phyloP scores from a whole-genome alignment of 768 basidiomycete genomes.

The Antrodiella citrinella region DNA sequence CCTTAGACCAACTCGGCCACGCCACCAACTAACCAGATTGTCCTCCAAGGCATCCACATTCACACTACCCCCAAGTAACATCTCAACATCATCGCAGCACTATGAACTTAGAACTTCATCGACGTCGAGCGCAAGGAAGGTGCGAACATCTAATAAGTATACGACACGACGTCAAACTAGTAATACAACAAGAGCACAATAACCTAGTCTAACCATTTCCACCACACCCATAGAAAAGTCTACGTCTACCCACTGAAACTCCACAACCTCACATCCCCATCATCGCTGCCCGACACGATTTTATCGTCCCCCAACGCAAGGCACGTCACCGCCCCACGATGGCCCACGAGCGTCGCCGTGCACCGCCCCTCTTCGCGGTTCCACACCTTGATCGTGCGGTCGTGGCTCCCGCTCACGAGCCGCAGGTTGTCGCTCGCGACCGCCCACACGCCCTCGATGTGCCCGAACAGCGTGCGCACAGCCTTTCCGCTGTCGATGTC shows the following conservation, averaged over 20 bases:
- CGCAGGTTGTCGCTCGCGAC: constrained; percentile 89
- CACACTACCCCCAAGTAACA: background rate
- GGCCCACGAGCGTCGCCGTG: constrained; percentile 85
- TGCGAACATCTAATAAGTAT: background rate
- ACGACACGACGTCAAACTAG: background rate
- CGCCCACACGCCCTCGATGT: constrained; percentile 98
- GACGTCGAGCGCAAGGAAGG: no score
- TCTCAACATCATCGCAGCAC: background rate
- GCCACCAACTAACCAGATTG: constrained; percentile 30
- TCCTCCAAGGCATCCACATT: background rate
- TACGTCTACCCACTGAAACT: constrained; percentile 17
- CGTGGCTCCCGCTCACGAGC: constrained; percentile 89
- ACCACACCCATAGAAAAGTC: no score
- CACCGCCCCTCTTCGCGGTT: constrained; percentile 83
- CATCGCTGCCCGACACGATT: constrained; percentile 94
- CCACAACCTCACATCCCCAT: constrained; percentile 84
- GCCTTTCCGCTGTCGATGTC: constrained; percentile 82
- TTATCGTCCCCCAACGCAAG: constrained; percentile 89
- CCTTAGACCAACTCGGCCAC: constrained; percentile 90
- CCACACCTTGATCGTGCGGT: constrained; percentile 99
- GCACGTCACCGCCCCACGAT: constrained; percentile 90
- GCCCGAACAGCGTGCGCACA: constrained; percentile 83
- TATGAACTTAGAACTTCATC: no score
- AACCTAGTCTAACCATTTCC: background rate
- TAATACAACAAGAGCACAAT: background rate